phyloP scores from a whole-genome alignment of 2,329 filamentous ascomycete species.

The Trichoderma atrobrunneum region DNA sequence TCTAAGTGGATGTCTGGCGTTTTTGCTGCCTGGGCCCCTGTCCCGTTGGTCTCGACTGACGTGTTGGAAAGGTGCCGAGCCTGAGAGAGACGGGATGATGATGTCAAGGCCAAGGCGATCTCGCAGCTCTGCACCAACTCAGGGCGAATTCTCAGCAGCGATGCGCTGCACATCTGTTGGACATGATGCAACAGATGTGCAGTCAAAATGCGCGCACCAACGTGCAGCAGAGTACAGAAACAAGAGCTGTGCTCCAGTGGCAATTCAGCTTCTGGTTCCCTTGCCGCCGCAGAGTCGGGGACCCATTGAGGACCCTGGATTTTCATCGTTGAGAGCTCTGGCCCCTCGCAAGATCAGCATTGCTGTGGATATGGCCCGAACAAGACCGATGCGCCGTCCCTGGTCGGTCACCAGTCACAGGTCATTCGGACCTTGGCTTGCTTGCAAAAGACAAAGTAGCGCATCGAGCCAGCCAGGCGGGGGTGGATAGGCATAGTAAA shows the following conservation, averaged over 20 bases:
- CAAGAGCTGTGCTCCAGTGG: not conserved
- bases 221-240: not conserved
- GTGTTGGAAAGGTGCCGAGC: not conserved
- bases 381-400: conserved; percentile 11
- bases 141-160: not conserved
- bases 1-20: not conserved
- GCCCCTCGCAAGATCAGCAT: conserved; percentile 14
- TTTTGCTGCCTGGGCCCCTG: not conserved
- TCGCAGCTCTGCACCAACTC: not conserved
- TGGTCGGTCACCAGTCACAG: not conserved
- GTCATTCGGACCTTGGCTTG: conserved; percentile 10
- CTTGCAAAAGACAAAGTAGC: not conserved
- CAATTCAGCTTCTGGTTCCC: not conserved
- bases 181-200: not conserved
- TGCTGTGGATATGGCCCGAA: conserved; percentile 16
- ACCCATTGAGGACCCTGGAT: conserved; percentile 13
- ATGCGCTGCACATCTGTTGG: conserved; percentile 1
- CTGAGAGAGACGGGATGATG: not conserved
- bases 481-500: not conserved
- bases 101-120: conserved; percentile 19
- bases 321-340: conserved; percentile 8
- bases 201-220: not conserved
- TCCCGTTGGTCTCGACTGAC: not conserved
- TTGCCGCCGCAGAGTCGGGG: not conserved
- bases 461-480: conserved; percentile 11